Conservation (phyloP, 345 rosid genomes). For the Ceriops zippeliana region DNA sequence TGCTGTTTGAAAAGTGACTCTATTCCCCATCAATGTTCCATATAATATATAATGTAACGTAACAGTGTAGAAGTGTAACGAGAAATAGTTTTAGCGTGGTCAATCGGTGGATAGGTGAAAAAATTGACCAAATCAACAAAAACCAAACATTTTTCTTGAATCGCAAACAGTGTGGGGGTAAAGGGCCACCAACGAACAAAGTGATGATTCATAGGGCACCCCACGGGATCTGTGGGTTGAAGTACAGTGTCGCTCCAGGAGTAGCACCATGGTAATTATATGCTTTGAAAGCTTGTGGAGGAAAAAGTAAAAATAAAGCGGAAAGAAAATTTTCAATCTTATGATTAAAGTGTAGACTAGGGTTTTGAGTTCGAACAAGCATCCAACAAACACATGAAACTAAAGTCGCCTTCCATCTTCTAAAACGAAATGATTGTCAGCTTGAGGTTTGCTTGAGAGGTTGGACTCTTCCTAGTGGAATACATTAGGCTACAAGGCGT, state of each 20-base stretch:
- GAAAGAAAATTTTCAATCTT: constrained; percentile 8
- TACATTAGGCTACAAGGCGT: not conserved
- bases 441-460: constrained; percentile 37
- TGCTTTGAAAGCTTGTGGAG: constrained; percentile 37
- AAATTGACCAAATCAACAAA: not conserved
- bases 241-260: constrained; percentile 20
- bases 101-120: not conserved
- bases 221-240: constrained; percentile 39
- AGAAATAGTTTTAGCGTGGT: not conserved
- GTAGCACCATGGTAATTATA: constrained; percentile 31
- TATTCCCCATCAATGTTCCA: not conserved
- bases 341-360: constrained; percentile 44
- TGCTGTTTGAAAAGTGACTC: not conserved
- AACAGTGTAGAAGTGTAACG: not conserved
- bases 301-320: constrained; percentile 16
- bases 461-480: constrained; percentile 35
- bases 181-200: constrained; percentile 9
- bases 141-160: not conserved
- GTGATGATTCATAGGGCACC: constrained; percentile 34
- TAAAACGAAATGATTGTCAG: constrained; percentile 41
- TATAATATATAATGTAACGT: not conserved
- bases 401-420: constrained; percentile 40
- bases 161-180: not conserved
- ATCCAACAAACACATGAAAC: constrained; percentile 31
- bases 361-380: constrained; percentile 24